Percentiles rank a stretch among this genome's conserved stretches.
Conservation (phyloP, 768 basidiomycete species). For the Suillus decipiens region DNA sequence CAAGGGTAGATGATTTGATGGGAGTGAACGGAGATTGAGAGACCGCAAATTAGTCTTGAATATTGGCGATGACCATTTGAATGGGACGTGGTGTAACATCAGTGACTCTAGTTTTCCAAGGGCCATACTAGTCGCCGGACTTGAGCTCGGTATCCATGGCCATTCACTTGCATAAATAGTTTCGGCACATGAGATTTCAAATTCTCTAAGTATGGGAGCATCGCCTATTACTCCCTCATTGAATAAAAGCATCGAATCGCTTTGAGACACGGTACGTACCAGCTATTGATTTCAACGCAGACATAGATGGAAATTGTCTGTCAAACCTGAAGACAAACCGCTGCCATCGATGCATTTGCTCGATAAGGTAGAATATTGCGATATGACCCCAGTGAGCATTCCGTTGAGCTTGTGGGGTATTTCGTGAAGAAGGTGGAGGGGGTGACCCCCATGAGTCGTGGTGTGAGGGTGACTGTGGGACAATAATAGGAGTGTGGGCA, state of each 20-base stretch:
- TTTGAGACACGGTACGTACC: conserved; percentile 45
- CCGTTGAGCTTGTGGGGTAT: conserved; percentile 38
- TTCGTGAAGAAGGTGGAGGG: conserved; percentile 29
- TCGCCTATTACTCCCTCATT: conserved; percentile 46
- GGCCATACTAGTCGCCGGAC: conserved; percentile 31
- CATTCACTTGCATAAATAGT: conserved; percentile 62
- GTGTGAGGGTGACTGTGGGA: conserved; percentile 45
- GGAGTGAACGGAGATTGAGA: conserved; percentile 66
- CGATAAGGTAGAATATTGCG: conserved; percentile 74
- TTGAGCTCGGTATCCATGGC: conserved; percentile 70
- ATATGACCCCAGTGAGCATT: conserved; percentile 81
- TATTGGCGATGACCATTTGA: conserved; percentile 78
- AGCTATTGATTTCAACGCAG: conserved; percentile 70
- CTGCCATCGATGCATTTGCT: conserved; percentile 83
- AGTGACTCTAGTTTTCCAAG: conserved; percentile 56
- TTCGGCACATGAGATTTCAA: conserved; percentile 75
- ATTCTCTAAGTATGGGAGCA: conserved; percentile 73
- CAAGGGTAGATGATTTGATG: conserved; percentile 60
- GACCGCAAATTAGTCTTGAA: conserved; percentile 58
- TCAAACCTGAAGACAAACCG: conserved; percentile 81
- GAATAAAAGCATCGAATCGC: background rate
- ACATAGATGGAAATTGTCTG: conserved; percentile 72
- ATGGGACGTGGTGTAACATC: conserved; percentile 71
- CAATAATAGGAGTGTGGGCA: conserved; percentile 45
- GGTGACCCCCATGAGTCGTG: conserved; percentile 43